phyloP scores from a whole-genome alignment of 164 flowering plant species.

The Buxus sempervirens region DNA sequence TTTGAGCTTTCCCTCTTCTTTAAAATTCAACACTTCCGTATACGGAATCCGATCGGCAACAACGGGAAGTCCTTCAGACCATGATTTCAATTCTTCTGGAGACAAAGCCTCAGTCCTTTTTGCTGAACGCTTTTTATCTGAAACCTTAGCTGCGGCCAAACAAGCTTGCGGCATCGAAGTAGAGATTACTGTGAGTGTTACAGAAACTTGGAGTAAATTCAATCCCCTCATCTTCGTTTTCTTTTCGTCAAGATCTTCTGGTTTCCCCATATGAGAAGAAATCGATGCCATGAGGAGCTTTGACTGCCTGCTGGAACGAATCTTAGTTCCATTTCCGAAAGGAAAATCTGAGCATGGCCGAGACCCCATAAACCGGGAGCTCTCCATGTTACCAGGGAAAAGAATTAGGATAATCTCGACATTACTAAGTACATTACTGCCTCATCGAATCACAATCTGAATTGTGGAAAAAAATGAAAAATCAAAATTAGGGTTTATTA shows the following conservation, averaged over 20 bases:
- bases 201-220: conserved; percentile 43
- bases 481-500: not conserved
- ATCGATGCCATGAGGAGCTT: not conserved
- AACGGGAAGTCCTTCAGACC: conserved; percentile 62
- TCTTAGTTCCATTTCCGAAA: conserved; percentile 2
- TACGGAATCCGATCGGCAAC: conserved; percentile 57
- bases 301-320: not conserved
- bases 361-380: conserved; percentile 8
- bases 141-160: conserved; percentile 49
- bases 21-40: conserved; percentile 56
- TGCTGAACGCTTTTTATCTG: conserved; percentile 32
- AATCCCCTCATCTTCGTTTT: conserved; percentile 12
- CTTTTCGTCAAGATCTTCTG: conserved; percentile 8
- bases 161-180: conserved; percentile 46
- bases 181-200: conserved; percentile 66
- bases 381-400: conserved; percentile 12
- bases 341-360: conserved; percentile 6
- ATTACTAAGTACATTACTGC: not conserved
- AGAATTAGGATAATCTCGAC: no score
- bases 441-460: not conserved
- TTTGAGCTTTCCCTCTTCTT: conserved; percentile 59
- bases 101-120: conserved; percentile 43
- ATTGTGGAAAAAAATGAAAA: not conserved
- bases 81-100: conserved; percentile 59
- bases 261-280: conserved; percentile 9